Conservation (phyloP, 495 filamentous ascomycete species). For the Penicillium coffeae region DNA sequence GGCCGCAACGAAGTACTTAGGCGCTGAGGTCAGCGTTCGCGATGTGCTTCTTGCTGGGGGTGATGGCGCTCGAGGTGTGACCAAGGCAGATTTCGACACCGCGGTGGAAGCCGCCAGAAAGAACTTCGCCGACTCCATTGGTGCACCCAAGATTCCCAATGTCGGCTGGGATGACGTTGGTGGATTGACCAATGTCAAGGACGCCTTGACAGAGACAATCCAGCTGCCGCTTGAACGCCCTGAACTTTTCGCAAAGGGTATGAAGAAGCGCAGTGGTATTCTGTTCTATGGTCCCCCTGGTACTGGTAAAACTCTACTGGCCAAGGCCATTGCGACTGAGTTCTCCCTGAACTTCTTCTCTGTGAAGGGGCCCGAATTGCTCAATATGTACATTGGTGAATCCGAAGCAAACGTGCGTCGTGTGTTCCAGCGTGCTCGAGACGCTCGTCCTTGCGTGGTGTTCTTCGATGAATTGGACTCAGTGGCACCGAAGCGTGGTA, state of each 20-base stretch:
- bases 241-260: slow-evolving; percentile 93
- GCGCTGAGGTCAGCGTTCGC: slow-evolving; percentile 55
- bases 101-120: slow-evolving; percentile 92
- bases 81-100: slow-evolving; percentile 80
- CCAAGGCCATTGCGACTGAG: slow-evolving; percentile 96
- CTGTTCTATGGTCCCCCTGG: slow-evolving; percentile 97
- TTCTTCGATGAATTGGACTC: slow-evolving; percentile 99
- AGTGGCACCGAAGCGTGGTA: slow-evolving; percentile 93
- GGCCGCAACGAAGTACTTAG: slow-evolving; percentile 29
- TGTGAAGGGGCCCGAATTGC: slow-evolving; percentile 93
- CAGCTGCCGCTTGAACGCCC: slow-evolving; percentile 88
- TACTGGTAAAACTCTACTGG: slow-evolving; percentile 93
- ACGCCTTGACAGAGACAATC: slow-evolving; percentile 94
- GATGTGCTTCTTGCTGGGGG: slow-evolving; percentile 93
- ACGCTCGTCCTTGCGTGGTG: slow-evolving; percentile 95
- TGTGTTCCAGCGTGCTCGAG: slow-evolving; percentile 91
- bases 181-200: slow-evolving; percentile 88
- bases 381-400: slow-evolving; percentile 99
- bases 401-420: slow-evolving; percentile 95
- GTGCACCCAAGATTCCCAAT: slow-evolving; percentile 96
- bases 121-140: slow-evolving; percentile 96
- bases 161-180: slow-evolving; percentile 97
- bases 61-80: slow-evolving; percentile 68
- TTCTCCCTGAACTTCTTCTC: slow-evolving; percentile 99
- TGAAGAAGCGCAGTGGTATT: slow-evolving; percentile 98